Conservation (phyloP, 148 eudicot species). For the Heliamphora exappendiculata region DNA sequence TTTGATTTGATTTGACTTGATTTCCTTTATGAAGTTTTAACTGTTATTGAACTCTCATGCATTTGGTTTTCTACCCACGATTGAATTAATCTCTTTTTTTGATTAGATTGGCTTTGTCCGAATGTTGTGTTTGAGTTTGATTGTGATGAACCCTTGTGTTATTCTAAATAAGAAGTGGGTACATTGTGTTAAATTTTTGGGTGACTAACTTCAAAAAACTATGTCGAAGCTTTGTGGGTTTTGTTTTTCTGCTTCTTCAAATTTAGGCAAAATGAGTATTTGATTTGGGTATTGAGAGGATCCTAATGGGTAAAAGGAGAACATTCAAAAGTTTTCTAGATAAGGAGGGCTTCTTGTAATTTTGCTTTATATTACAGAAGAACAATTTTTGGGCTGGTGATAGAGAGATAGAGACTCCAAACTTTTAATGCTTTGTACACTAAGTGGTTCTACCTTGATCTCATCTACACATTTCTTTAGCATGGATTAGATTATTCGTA, state of each 20-base stretch:
- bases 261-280: too few species aligned
- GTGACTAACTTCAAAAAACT: not conserved
- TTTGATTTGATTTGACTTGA: not conserved
- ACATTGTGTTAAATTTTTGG: not conserved
- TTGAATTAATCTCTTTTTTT: not conserved
- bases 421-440: too few species aligned
- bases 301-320: too few species aligned
- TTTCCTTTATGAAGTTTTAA: not conserved
- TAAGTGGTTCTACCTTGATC: too few species aligned
- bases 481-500: too few species aligned
- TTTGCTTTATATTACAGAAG: not conserved
- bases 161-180: not conserved
- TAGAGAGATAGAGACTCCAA: not conserved
- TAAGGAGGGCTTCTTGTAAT: too few species aligned
- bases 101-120: not conserved
- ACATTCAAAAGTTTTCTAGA: too few species aligned
- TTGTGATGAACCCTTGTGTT: not conserved
- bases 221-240: too few species aligned
- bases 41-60: conserved; percentile 2
- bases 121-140: not conserved
- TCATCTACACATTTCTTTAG: too few species aligned
- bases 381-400: not conserved
- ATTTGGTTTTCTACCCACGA: not conserved
- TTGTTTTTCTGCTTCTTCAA: too few species aligned
- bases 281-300: too few species aligned